Percentiles rank a stretch among this genome's conserved stretches.
phyloP scores from a whole-genome alignment of 768 basidiomycete genomes.

The Boletellus ananiceps region DNA sequence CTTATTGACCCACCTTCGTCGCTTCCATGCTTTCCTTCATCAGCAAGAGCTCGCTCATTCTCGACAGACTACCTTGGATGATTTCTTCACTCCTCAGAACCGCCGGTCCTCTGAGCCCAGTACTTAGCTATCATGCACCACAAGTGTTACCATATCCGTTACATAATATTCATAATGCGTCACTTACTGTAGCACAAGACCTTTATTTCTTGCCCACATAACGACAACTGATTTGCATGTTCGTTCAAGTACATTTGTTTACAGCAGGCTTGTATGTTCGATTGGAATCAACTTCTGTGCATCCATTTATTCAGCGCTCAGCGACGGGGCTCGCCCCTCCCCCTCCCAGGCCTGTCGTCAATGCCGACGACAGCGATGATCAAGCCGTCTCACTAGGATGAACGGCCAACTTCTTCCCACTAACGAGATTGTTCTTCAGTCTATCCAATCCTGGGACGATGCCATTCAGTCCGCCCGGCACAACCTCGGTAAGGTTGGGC shows the following conservation, averaged over 20 bases:
- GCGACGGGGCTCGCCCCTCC: too few relatives aligned
- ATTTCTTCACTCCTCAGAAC: background rate
- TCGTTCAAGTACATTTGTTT: too few relatives aligned
- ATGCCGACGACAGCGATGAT: background rate
- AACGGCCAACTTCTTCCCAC: conserved; percentile 28
- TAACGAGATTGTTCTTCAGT: conserved; percentile 35
- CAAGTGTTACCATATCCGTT: too few relatives aligned
- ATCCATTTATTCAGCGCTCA: too few relatives aligned
- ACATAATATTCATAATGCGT: too few relatives aligned
- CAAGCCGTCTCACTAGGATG: conserved; percentile 31
- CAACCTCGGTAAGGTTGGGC: conserved; percentile 22
- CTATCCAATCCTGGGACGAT: conserved; percentile 31
- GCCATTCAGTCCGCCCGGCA: conserved; percentile 37
- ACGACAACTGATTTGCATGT: too few relatives aligned
- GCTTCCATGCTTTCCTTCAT: background rate
- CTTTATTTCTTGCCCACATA: too few relatives aligned
- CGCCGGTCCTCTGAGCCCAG: background rate
- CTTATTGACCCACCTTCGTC: background rate
- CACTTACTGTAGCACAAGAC: too few relatives aligned
- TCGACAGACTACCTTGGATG: background rate
- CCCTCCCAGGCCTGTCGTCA: too few relatives aligned
- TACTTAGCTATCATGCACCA: too few relatives aligned
- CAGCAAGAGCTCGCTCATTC: background rate
- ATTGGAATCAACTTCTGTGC: too few relatives aligned
- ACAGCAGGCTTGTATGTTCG: too few relatives aligned